Conservation (phyloP, 2,329 filamentous ascomycete genomes). For the Simplicillium aogashimaense region DNA sequence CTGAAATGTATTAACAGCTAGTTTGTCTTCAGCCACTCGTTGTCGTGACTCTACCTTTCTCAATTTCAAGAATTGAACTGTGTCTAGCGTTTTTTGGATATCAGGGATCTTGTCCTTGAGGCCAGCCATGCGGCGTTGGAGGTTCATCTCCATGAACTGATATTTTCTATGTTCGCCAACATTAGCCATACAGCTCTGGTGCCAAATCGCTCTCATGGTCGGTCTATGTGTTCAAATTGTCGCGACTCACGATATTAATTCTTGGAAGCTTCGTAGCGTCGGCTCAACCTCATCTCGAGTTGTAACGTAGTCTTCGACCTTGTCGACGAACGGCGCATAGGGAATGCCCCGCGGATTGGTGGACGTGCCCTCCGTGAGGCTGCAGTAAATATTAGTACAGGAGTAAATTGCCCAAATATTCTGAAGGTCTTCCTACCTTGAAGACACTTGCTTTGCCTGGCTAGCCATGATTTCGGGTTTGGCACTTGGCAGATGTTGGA, state of each 20-base stretch:
- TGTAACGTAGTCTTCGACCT: slow-evolving; percentile 78
- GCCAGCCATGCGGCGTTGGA: slow-evolving; percentile 70
- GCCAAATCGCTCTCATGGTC: neutral
- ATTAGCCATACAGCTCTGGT: neutral
- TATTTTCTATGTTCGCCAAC: slow-evolving; percentile 63
- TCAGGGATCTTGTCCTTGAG: slow-evolving; percentile 94
- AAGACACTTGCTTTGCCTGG: slow-evolving; percentile 25
- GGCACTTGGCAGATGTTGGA: slow-evolving; percentile 10
- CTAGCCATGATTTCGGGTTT: slow-evolving; percentile 25
- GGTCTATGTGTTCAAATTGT: neutral
- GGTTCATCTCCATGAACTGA: slow-evolving; percentile 97
- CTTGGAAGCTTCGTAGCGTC: slow-evolving; percentile 75
- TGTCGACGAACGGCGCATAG: slow-evolving; percentile 75
- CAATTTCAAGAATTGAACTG: slow-evolving; percentile 73
- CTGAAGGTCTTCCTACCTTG: slow-evolving; percentile 17
- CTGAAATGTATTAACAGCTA: slow-evolving; percentile 18
- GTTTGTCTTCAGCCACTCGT: neutral
- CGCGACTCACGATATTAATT: slow-evolving; percentile 75
- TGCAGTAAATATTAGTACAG: slow-evolving; percentile 4
- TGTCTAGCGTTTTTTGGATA: slow-evolving; percentile 91
- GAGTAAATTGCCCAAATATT: neutral
- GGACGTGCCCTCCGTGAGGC: slow-evolving; percentile 36
- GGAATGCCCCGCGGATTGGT: slow-evolving; percentile 80
- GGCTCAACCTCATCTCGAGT: slow-evolving; percentile 70
- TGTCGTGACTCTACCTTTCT: slow-evolving; percentile 45